Percentiles rank a stretch among this genome's conserved stretches.
Evolutionary conservation across 78 protist species (phyloP).

Genomic region (Neovahlkampfia damariscottae): DNA sequence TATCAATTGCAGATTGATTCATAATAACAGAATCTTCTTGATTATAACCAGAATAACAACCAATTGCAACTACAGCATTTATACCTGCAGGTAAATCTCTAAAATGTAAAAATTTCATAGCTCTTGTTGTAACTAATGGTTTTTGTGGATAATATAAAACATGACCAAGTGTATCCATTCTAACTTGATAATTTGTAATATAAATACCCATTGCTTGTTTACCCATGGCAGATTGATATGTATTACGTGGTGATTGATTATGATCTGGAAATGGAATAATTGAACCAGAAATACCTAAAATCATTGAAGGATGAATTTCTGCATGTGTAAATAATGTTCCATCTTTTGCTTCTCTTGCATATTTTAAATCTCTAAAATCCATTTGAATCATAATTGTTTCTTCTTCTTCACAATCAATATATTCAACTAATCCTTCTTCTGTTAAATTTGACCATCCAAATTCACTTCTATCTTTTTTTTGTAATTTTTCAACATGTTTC

Average conservation of each 20-base stretch:
- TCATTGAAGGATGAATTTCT: slow-evolving; percentile 99
- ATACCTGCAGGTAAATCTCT: slow-evolving; percentile 97
- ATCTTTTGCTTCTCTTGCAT: background rate
- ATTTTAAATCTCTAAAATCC: slow-evolving; percentile 24
- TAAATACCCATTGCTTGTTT: slow-evolving; percentile 98
- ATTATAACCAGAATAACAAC: slow-evolving; percentile 97
- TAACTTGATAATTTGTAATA: slow-evolving; percentile 82
- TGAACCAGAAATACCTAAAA: slow-evolving; percentile 96
- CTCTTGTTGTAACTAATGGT: slow-evolving; percentile 91
- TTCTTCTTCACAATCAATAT: slow-evolving; percentile 91
- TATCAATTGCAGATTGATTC: slow-evolving; percentile 92
- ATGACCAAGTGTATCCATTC: slow-evolving; percentile 97
- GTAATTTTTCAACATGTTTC: background rate
- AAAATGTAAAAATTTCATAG: slow-evolving; percentile 91
- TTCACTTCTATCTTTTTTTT: background rate
- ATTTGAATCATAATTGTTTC: slow-evolving; percentile 85
- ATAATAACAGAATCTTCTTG: slow-evolving; percentile 98
- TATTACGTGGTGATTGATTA: slow-evolving; percentile 99
- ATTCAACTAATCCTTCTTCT: slow-evolving; percentile 79
- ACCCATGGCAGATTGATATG: slow-evolving; percentile 99
- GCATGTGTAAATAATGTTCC: slow-evolving; percentile 65
- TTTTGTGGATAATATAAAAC: slow-evolving; percentile 97
- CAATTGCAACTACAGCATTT: slow-evolving; percentile 94
- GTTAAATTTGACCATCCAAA: slow-evolving; percentile 50
- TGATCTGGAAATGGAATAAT: slow-evolving; percentile 99